Evolutionary conservation across 371 early-diverging fungal genomes (phyloP), one percentile per base, ranked within the genome.

Genomic region (Batkoa obscura): DNA sequence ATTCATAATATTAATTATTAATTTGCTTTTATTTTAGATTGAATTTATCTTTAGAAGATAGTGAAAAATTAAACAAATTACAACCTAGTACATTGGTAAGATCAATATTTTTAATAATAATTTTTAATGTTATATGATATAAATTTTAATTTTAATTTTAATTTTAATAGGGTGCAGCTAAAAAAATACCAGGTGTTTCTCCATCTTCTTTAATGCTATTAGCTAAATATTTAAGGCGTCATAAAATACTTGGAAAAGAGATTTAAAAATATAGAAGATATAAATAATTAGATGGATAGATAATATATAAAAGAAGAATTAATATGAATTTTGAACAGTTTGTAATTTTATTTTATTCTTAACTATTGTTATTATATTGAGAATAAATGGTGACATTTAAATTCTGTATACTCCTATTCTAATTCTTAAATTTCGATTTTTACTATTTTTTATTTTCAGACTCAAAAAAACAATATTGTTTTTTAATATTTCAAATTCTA

Each of bases 161-260:
- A 31, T 50, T 32, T 23, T 23, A 23, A 23, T 23, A 50, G 51
- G 51, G 51, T 6, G 51, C 31, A 6, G 51, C 51, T 30, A 50
- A 50, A 50, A 9, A 15, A 13, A 50, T 50, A 13, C 51, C 51
- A 6, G 51, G 51, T 12, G 51, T 50, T 35, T 32, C 51, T 12
- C 51, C 51, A 31, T 32, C 51, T 31, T 50, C 51, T 35, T 13
- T 50, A 23, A 17, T 50, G 51, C 34, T 50, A 8, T 15, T 50
- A 36, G 23, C 51, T 12, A 50, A 50, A 12, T 30, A 50, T 35
- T 12, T 50, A 9, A 23, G 51, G 32, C 23, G 51, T 6, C 34
- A 47, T 47, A 9, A 23, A 41, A 41, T 41, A 23, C 23, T 23
- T 23, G 23, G 23, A 23, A 23, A 23, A 23, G 23, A 23, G 23